phyloP scores from a whole-genome alignment of 2,329 filamentous ascomycete genomes.

The Xenoacremonium recifei region DNA sequence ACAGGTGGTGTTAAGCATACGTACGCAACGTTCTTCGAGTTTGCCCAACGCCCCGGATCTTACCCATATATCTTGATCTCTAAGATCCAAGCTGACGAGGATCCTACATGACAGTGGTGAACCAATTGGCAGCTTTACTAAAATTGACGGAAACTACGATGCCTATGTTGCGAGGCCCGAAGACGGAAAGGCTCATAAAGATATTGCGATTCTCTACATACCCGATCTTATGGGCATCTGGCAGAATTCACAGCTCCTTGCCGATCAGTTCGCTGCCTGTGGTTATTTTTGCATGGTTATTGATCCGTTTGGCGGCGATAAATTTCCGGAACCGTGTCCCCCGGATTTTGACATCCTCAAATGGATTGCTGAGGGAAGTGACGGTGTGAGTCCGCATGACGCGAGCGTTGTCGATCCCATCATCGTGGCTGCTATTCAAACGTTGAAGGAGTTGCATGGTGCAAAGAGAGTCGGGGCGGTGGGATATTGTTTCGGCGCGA shows the following conservation, averaged over 20 bases:
- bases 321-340: constrained; percentile 44
- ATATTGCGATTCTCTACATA: constrained; percentile 35
- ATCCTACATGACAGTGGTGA: too few species aligned
- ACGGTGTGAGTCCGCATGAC: background rate
- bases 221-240: constrained; percentile 50
- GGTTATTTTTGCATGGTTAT: constrained; percentile 24
- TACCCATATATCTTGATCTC: too few species aligned
- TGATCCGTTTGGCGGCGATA: constrained; percentile 25
- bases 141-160: constrained; percentile 17
- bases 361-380: background rate
- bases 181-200: background rate
- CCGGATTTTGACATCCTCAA: background rate
- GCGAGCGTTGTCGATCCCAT: background rate
- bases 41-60: too few species aligned
- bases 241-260: constrained; percentile 27
- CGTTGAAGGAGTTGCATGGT: constrained; percentile 39
- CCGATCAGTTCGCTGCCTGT: constrained; percentile 29
- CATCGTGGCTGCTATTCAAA: constrained; percentile 4
- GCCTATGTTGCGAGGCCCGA: constrained; percentile 45
- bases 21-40: background rate
- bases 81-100: too few species aligned
- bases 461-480: constrained; percentile 59
- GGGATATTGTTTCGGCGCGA: constrained; percentile 71
- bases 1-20: background rate
- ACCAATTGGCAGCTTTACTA: background rate